Percentiles rank a stretch among this genome's conserved stretches.
Evolutionary conservation across 345 rosid species (phyloP).

Genomic region (Nasturtium officinale): DNA sequence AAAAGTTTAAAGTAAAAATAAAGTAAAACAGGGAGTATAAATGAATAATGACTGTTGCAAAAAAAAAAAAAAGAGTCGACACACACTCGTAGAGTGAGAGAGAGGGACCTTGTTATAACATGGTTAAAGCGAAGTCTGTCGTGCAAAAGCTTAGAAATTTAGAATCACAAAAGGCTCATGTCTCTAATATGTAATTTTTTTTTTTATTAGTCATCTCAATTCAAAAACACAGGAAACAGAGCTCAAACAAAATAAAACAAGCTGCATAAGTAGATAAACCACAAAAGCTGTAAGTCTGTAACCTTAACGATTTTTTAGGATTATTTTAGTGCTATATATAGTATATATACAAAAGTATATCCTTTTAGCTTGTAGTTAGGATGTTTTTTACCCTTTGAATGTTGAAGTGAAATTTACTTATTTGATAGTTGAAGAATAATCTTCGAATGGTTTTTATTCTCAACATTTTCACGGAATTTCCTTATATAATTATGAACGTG

Average conservation of each 20-base stretch:
- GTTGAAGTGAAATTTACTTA: neutral
- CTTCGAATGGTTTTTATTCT: neutral
- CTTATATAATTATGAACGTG: neutral
- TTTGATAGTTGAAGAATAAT: neutral
- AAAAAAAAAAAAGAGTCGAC: neutral
- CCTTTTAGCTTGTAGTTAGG: neutral
- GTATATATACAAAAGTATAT: no score
- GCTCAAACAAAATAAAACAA: no score
- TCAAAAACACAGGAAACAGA: no score
- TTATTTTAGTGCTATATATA: no score
- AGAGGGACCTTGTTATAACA: slow-evolving; percentile 14
- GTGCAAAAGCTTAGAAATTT: slow-evolving; percentile 7
- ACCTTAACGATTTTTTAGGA: no score
- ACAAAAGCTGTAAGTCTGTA: no score
- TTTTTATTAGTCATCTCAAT: no score
- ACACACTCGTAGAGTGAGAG: neutral
- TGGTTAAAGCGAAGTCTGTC: slow-evolving; percentile 22
- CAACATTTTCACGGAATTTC: neutral
- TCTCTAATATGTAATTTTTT: neutral
- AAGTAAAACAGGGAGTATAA: no score
- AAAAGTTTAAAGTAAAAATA: no score
- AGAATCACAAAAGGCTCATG: neutral
- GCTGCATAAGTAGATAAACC: no score
- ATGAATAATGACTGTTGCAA: neutral
- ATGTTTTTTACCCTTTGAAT: neutral